Evolutionary conservation across 148 eudicot species (phyloP), one percentile per base, ranked within the genome.

Genomic region (Silene latifolia): DNA sequence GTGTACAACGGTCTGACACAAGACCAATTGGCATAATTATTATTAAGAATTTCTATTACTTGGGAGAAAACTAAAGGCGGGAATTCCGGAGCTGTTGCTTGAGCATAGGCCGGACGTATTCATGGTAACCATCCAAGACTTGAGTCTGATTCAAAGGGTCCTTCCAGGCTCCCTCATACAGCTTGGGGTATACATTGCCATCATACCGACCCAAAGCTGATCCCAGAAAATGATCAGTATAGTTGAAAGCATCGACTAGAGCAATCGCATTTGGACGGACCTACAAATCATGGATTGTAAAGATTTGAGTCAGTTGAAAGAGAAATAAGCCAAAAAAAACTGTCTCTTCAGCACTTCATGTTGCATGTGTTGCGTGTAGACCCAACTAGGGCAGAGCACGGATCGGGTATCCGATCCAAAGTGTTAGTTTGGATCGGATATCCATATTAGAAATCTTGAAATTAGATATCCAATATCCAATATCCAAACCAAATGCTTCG

Each of bases 161-260:
- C 77, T 90, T 89, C 97, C 89, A 87, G 1, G 97, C 98, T 29
- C 86, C 96, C 78, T 94, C 93, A 23, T 94, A 94, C 25, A 94
- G 90, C 82, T 94, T 91, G 0, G 93, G 97, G 66, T 94, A 94
- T 69, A 91, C 98, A 69, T 94, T 91, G 19, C 98, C 98, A 58
- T 94, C 98, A 24, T 88, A 94, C 18, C 98, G 88, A 32, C 98
- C 98, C 35, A 94, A 91, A 72, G 83, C 88, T 11, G 98, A 91
- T 71, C 91, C 88, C 4, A 94, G 97, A 88, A 63, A 94, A 86
- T 94, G 97, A 69, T 94, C 97, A 0, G 97, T 89, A 90, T 94
- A 87, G 82, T 88, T 94, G 84, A 94, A 94, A 42, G 97, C 81
- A 73, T 94, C 98, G 21, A 94, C 98, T n/a, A 94, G 89, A 4